Percentiles rank a stretch among this genome's conserved stretches.
These are phyloP conservation scores for Quercus mongolica DNA, from an alignment of 306 rosid species.

Conservation along the genomic window DNA sequence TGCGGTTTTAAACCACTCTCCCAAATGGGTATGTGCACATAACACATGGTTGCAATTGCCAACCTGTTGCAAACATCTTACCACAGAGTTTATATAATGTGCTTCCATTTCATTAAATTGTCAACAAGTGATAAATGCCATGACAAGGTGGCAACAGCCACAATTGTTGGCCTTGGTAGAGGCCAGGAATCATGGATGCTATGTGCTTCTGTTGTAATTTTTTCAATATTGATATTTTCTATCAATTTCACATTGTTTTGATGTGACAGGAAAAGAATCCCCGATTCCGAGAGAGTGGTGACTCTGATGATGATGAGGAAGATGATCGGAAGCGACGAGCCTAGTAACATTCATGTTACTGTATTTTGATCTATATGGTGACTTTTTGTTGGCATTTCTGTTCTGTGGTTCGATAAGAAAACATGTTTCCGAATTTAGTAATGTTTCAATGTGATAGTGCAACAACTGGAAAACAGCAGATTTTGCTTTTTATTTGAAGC, in stretches of 20 bases:
- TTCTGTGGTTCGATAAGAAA: not conserved
- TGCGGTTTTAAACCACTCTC: too few relatives aligned
- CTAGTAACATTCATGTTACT: slow-evolving; percentile 23
- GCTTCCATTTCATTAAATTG: slow-evolving; percentile 6
- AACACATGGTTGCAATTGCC: slow-evolving; percentile 8
- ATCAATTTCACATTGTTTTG: slow-evolving; percentile 4
- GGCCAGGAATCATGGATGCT: not conserved
- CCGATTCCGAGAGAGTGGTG: slow-evolving; percentile 96
- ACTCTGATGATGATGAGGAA: slow-evolving; percentile 93
- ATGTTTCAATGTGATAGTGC: not conserved
- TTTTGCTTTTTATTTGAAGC: not conserved
- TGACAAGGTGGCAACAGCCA: not conserved
- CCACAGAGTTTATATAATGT: not conserved
- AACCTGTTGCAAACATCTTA: not conserved
- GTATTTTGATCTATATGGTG: not conserved
- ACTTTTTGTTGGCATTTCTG: not conserved
- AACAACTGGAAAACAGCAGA: not conserved
- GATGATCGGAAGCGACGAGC: slow-evolving; percentile 63
- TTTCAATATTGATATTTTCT: not conserved
- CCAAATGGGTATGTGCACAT: not conserved
- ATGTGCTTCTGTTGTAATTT: not conserved
- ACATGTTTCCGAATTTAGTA: not conserved
- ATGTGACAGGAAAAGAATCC: slow-evolving; percentile 87
- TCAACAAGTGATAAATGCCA: not conserved
- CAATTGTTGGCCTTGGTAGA: not conserved